Base-by-base conservation (phyloP, 768 basidiomycete species). In the Boletales sp. region DNA sequence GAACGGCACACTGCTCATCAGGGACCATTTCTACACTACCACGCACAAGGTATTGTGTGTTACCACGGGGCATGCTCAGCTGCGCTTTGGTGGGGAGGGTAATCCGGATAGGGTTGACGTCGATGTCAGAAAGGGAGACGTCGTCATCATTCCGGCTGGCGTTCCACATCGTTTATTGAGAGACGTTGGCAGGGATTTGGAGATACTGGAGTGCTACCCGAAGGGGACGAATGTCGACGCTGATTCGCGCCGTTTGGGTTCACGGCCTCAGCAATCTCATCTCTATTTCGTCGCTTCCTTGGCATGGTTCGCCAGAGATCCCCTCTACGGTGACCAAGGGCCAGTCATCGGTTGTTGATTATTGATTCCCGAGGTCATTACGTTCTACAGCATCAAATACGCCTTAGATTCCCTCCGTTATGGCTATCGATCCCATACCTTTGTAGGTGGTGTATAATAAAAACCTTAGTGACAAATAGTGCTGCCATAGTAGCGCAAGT, bases 171-270 rank as follows among this genome's bases (percentile, higher is more conserved):
- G 68, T 19, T 45, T 73, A 34, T 42, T 73, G 44, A 54, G 66
- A 50, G 66, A 70, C 9, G 39, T 59, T 8, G 58, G 59, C 3
- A 57, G 59, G 6, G 48, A 36, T 14, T 73, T 76, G 42, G 57
- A 68, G 58, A 72, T 76, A 70, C 65, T 76, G 7, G 72, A 72
- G 11, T 67, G 68, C 43, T 76, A 77, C 56, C 70, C 71, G 8
- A 58, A 53, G 10, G 69, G 63, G 13, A 60, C 61, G 17, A 50
- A 61, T 18, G 73, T 73, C 72, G 73, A 75, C 51, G 64, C 73
- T 46, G 54, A 60, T 8, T 14, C 37, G 37, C 46, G 46, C 30
- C 46, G 46, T 38, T 32, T 47, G 38, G 37, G 46, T 17, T 45
- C 44, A 18, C 37, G 46, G 21, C 46, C 46, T 18, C 46, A 46